Evolutionary conservation across 2,329 filamentous ascomycete genomes (phyloP), one percentile per base, ranked within the genome.

Genomic region (Sporothrix phasma): DNA sequence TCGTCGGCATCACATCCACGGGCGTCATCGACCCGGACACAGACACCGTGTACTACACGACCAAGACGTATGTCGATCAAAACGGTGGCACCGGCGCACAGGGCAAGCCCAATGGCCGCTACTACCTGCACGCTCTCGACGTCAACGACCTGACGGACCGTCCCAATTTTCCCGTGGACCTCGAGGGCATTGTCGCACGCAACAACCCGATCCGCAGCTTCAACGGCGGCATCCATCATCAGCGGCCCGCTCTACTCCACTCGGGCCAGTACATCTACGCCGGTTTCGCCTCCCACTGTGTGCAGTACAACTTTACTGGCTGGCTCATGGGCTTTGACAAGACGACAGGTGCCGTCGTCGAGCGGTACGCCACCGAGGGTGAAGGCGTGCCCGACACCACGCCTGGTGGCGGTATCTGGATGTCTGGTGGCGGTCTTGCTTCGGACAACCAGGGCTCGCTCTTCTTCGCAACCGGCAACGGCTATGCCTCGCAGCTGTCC

Each of bases 11-110:
- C 19, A 79, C 78, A 3, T 76, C 76, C 0, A 82, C 80, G 39
- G 79, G 79, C 45, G 78, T 80, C 39, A 81, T 82, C 65, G 80
- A 82, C 69, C 77, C 78, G 1, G 74, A 69, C 17, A 80, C 79
- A 0, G 78, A 80, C 45, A 78, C 79, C 2, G 76, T 78, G 69
- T 82, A 81, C 64, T 69, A 81, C 15, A 80, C 75, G 0, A 69
- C 78, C 22, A 82, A 82, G 69, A 81, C 80, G 0, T 82, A 82
- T 67, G 67, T 68, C 2, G 70, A 78, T 62, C 74, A 77, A 64
- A 71, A 68, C 46, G 68, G 67, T 5, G 70, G 68, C 31, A 71
- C 68, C 11, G 71, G 64, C 10, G 69, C 76, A 7, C 77, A 78
- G 34, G 78, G 78, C 29, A 70, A 73, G 37, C 70, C 74, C 3